Evolutionary conservation across 768 basidiomycete genomes (phyloP), one percentile per base, ranked within the genome.

Genomic region (Trametes gibbosa): DNA sequence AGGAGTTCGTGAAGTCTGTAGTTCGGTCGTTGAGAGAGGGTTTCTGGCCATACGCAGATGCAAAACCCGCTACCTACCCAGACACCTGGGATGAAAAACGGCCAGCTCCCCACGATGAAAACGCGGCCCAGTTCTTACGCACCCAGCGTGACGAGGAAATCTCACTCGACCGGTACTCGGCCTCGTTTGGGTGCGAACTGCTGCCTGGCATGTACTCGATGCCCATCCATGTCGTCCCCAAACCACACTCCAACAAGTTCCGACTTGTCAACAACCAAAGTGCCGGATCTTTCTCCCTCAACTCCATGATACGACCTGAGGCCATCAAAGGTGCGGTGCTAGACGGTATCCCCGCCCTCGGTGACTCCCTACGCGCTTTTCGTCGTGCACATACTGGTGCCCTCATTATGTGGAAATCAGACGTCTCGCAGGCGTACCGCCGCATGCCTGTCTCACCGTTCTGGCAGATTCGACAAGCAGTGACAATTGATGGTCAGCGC

Each of bases 191-290:
- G 1, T 25, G 52, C 3, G 59, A 74, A 1, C 69, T 79, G 1
- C 65, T 77, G 0, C 79, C 75, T 80, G 77, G 0, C 63, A n/a
- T n/a, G n/a, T n/a, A n/a, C n/a, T n/a, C n/a, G n/a, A n/a, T n/a
- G n/a, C n/a, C n/a, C n/a, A n/a, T 79, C 0, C 63, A 73, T 37
- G 72, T 71, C 0, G 73, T 82, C 0, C 79, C 77, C 0, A 78
- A 78, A 35, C 59, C 61, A 0, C 41, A 62, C 12, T 69, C 75
- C 0, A 63, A 64, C 19, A 76, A 79, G 27, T 60, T 76, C 2
- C 61, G 73, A 0, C 68, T 82, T 0, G 66, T 82, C 9, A 71
- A 66, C 9, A 66, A 82, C 57, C 79, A 81, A 10, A 73, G 69
- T 42, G 66, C 70, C 0, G 77, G 76, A 0, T 32, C 55, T 0